Evolutionary conservation across 176 grass and related monocot genomes (phyloP), one percentile per base, ranked within the genome.

Genomic region (Ampelocalamus luodianensis): DNA sequence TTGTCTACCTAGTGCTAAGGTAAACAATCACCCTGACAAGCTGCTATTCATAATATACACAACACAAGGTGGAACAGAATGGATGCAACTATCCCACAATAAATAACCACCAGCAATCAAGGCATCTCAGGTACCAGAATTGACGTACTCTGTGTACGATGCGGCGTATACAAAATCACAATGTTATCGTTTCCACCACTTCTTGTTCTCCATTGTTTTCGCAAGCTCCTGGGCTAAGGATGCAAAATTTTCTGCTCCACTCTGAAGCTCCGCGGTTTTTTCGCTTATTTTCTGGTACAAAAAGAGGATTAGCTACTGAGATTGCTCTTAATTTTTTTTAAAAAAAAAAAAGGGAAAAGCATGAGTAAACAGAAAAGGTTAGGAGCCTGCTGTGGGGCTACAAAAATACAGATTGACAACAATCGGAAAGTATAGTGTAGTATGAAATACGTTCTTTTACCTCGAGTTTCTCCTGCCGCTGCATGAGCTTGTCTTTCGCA

Each of bases 141-240:
- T 46, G 29, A 55, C 13, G 22, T 42, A 55, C 29, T 54, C 0
- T 51, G 3, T 64, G 15, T 43, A 36, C 18, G 16, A 87, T 16
- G 67, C 67, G 71, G 15, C 26, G 24, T 17, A 71, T 78, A 46
- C 20, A 51, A 11, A 58, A 71, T 22, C 20, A 8, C 1, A 22
- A 14, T 9, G n/a, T 87, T 84, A 98, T 60, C 92, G 86, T 83
- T 95, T 98, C 96, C 96, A 98, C 93, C 96, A 98, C 86, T 93
- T 98, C 85, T 93, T 98, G 80, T 93, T 98, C 84, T 98, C 96
- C 96, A 95, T 98, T 42, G 64, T 87, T 70, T 93, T 98, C 6
- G 80, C 91, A 13, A 98, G 91, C 87, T 98, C 96, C 87, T 93
- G 84, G 6, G 96, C 96, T 32, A 95, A 79, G 0, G 82, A 86